phyloP scores from a whole-genome alignment of 148 eudicot genomes.

The Selenicereus undatus region DNA sequence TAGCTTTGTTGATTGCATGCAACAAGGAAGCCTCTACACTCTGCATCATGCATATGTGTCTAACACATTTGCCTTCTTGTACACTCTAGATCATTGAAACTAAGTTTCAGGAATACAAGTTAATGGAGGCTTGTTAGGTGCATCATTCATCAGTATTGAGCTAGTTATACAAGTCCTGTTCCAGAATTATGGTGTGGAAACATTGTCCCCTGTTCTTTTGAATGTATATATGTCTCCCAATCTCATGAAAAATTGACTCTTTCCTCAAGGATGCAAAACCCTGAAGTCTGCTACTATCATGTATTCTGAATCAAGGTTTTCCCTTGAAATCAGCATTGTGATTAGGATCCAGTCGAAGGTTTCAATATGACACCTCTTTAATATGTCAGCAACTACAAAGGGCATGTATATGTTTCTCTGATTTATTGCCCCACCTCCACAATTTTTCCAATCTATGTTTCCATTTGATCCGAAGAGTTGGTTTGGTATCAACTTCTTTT shows the following conservation, averaged over 20 bases:
- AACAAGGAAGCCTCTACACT: too few relatives aligned
- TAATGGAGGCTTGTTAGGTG: neutral
- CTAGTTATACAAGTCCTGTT: neutral
- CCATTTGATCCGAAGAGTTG: neutral
- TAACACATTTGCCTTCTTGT: too few relatives aligned
- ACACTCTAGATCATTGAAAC: neutral
- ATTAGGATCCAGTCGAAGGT: neutral
- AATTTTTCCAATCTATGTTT: neutral
- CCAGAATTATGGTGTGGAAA: neutral
- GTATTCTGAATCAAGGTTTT: neutral
- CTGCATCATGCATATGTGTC: neutral
- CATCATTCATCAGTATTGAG: neutral
- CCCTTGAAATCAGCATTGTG: neutral
- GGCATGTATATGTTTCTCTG: neutral
- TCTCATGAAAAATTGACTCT: neutral
- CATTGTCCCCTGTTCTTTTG: neutral
- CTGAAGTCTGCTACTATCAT: neutral
- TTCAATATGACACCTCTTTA: neutral
- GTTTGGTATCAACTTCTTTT: neutral
- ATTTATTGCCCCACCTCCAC: neutral
- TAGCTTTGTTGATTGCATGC: too few relatives aligned
- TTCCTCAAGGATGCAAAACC: neutral
- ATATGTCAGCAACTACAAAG: neutral
- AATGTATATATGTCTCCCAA: neutral
- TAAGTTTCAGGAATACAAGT: neutral